These are phyloP conservation scores for Magnusiomyces sp. DNA, from an alignment of 1,139 yeast species.

Conservation along the genomic window DNA sequence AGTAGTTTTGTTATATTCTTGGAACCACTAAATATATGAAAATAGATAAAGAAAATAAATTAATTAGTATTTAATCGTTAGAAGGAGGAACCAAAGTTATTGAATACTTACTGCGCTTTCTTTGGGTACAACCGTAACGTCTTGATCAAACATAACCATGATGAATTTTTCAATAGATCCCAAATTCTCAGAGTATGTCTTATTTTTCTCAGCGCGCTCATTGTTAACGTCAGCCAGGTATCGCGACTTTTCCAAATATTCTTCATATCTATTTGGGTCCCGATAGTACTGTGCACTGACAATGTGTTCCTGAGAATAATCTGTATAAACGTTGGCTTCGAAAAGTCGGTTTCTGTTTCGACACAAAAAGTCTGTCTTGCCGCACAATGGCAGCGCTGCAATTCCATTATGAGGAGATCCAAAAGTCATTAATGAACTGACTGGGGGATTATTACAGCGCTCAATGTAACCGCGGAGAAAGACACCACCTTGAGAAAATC, in stretches of 20 bases:
- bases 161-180: conserved; percentile 44
- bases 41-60: no score
- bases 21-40: conserved; percentile 35
- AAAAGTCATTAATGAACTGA: conserved; percentile 55
- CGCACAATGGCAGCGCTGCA: conserved; percentile 58
- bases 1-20: conserved; percentile 42
- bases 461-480: conserved; percentile 60
- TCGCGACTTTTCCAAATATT: conserved; percentile 42
- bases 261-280: conserved; percentile 36
- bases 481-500: conserved; percentile 79
- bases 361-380: conserved; percentile 53
- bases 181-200: conserved; percentile 39
- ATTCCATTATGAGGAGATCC: conserved; percentile 83
- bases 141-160: conserved; percentile 51
- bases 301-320: conserved; percentile 47
- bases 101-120: conserved; percentile 42
- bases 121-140: conserved; percentile 63
- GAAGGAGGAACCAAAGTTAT: not conserved
- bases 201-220: conserved; percentile 35
- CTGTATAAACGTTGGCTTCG: conserved; percentile 54
- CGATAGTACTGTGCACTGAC: conserved; percentile 75
- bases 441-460: conserved; percentile 41
- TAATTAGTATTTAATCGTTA: not conserved
- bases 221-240: conserved; percentile 63
- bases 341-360: conserved; percentile 45